Percentiles rank a stretch among this genome's conserved stretches.
phyloP scores from a whole-genome alignment of 495 filamentous ascomycete species.

The Bacidia rubella region DNA sequence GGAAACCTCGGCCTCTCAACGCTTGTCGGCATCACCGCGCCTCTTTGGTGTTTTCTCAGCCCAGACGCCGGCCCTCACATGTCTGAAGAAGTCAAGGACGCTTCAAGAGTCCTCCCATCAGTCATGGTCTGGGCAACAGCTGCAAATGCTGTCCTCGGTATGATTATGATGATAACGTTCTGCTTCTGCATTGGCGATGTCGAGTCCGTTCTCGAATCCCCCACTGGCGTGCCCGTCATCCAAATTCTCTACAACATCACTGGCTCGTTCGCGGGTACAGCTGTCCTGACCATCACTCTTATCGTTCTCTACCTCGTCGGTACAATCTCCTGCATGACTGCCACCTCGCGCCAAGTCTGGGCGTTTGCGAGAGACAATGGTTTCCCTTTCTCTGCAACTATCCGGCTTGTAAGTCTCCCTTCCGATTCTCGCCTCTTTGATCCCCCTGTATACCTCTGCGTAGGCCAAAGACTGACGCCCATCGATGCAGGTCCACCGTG shows the following conservation, averaged over 20 bases:
- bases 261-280: constrained; percentile 28
- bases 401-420: not conserved
- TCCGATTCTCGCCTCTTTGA: not conserved
- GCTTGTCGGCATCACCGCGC: constrained; percentile 40
- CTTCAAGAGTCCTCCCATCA: constrained; percentile 36
- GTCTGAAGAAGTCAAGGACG: constrained; percentile 41
- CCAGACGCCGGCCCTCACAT: constrained; percentile 33
- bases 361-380: constrained; percentile 41
- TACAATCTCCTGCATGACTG: constrained; percentile 32
- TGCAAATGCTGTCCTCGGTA: constrained; percentile 35
- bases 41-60: constrained; percentile 20
- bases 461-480: too few species aligned
- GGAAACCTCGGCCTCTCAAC: constrained; percentile 35
- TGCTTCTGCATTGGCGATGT: constrained; percentile 37
- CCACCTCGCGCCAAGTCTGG: constrained; percentile 40
- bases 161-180: constrained; percentile 39
- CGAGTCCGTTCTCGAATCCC: constrained; percentile 22
- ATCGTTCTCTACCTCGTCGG: constrained; percentile 28
- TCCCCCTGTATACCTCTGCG: too few species aligned
- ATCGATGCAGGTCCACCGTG: constrained; percentile 21
- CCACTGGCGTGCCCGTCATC: constrained; percentile 37
- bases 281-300: constrained; percentile 31
- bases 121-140: constrained; percentile 36
- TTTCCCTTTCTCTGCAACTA: constrained; percentile 22
- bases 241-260: constrained; percentile 33